Percentiles rank a stretch among this genome's conserved stretches.
These are phyloP conservation scores for Penicillium chermesinum DNA, from an alignment of 495 filamentous ascomycete genomes.

Conservation along the genomic window DNA sequence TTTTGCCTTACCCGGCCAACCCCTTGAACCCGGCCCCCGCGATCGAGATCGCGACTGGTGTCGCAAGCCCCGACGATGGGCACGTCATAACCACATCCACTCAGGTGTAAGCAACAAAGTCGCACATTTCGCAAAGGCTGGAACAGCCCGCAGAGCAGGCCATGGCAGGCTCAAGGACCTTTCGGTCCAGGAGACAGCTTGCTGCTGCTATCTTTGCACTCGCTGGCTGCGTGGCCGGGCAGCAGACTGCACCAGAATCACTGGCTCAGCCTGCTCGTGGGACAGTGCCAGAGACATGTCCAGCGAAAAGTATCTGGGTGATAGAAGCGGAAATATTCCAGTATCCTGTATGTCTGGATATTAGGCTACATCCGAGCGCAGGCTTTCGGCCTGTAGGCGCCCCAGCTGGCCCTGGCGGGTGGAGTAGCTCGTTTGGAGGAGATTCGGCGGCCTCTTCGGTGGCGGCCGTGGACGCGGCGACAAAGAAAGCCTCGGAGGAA, in stretches of 20 bases:
- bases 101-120: neutral
- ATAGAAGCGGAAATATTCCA: constrained; percentile 16
- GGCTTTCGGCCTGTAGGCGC: neutral
- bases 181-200: neutral
- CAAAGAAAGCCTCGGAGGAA: too few species aligned
- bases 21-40: neutral
- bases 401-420: constrained; percentile 1
- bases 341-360: constrained; percentile 15
- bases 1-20: neutral
- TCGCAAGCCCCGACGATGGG: constrained; percentile 13
- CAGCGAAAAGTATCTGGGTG: constrained; percentile 12
- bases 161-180: neutral
- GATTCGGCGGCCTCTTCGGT: constrained; percentile 3
- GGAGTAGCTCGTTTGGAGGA: neutral
- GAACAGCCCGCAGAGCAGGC: neutral
- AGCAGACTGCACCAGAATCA: constrained; percentile 8
- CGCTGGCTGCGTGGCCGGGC: neutral
- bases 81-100: constrained; percentile 7
- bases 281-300: constrained; percentile 9
- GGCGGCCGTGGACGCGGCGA: neutral
- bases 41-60: constrained; percentile 11
- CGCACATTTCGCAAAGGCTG: neutral
- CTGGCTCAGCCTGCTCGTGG: neutral
- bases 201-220: neutral
- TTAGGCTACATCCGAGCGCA: constrained; percentile 8